Percentiles rank a stretch among this genome's conserved stretches.
These are phyloP conservation scores for Penicillium fimorum DNA, from an alignment of 495 filamentous ascomycete genomes.

Conservation along the genomic window DNA sequence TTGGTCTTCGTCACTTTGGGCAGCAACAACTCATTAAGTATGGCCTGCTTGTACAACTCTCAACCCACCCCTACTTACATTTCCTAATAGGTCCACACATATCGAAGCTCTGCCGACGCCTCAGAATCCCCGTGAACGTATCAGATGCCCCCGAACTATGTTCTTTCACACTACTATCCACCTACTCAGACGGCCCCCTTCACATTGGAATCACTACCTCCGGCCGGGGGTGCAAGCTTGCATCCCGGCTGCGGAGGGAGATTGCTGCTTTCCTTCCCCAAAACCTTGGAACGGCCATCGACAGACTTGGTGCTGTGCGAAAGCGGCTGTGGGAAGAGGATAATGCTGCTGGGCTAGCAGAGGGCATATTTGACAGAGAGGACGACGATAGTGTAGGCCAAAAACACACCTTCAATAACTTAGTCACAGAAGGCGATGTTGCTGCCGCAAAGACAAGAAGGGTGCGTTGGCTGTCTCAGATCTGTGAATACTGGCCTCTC, in stretches of 20 bases:
- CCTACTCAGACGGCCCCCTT: constrained; percentile 83
- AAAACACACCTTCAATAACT: constrained; percentile 77
- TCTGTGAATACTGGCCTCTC: constrained; percentile 98
- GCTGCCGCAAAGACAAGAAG: constrained; percentile 75
- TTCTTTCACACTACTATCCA: constrained; percentile 85
- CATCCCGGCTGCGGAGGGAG: constrained; percentile 85
- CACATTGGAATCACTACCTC: constrained; percentile 97
- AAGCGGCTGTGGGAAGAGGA: constrained; percentile 79
- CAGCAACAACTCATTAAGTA: constrained; percentile 52
- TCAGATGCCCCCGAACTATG: constrained; percentile 85
- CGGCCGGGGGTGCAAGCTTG: constrained; percentile 90
- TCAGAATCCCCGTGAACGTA: constrained; percentile 91
- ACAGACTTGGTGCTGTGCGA: constrained; percentile 73
- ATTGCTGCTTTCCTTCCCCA: constrained; percentile 74
- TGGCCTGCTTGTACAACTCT: constrained; percentile 15
- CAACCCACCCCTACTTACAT: neutral
- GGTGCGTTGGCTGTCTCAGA: constrained; percentile 90
- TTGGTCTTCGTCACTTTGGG: constrained; percentile 83
- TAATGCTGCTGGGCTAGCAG: constrained; percentile 51
- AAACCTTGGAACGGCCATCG: constrained; percentile 80
- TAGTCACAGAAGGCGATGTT: constrained; percentile 69
- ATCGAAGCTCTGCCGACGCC: constrained; percentile 68
- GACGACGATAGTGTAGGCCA: constrained; percentile 86
- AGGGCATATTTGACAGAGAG: constrained; percentile 52
- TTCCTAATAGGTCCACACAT: constrained; percentile 59